Conservation (phyloP, 257 asterid species). For the Solanum chmielewskii region DNA sequence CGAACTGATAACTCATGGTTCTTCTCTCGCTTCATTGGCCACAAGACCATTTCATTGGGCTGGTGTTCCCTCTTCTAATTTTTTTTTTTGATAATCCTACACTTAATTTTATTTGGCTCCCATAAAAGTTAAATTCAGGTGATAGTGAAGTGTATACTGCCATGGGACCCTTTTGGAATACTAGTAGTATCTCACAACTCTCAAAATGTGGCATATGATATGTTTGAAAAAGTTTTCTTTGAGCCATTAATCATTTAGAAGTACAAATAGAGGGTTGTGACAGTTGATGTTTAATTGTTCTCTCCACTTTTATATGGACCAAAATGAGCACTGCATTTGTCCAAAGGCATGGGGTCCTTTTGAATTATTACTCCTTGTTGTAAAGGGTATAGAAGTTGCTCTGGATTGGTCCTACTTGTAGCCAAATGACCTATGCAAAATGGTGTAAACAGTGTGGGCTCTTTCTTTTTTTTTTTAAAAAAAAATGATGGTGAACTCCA, state of each 20-base stretch:
- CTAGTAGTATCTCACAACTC: not conserved
- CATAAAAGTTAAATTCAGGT: not conserved
- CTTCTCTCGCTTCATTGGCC: not conserved
- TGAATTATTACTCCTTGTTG: not conserved
- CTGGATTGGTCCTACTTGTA: not conserved
- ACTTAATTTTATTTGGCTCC: not conserved
- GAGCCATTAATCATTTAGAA: not conserved
- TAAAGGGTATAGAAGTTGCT: not conserved
- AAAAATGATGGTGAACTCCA: not conserved
- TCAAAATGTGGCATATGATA: not conserved
- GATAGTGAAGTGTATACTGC: not conserved
- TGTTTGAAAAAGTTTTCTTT: not conserved
- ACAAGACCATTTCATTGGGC: not conserved
- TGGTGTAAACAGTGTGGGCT: not conserved
- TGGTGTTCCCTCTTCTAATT: not conserved
- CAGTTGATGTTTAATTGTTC: not conserved
- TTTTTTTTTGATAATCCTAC: not conserved
- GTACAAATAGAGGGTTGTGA: not conserved
- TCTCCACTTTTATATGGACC: not conserved
- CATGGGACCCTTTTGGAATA: not conserved
- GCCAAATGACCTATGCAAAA: not conserved
- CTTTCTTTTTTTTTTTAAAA: not conserved
- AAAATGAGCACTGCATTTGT: not conserved
- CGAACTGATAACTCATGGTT: not conserved
- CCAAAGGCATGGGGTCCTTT: not conserved